Percentiles rank a stretch among this genome's conserved stretches.
Conservation (phyloP, 768 basidiomycete genomes). For the Psilocybe cubensis region DNA sequence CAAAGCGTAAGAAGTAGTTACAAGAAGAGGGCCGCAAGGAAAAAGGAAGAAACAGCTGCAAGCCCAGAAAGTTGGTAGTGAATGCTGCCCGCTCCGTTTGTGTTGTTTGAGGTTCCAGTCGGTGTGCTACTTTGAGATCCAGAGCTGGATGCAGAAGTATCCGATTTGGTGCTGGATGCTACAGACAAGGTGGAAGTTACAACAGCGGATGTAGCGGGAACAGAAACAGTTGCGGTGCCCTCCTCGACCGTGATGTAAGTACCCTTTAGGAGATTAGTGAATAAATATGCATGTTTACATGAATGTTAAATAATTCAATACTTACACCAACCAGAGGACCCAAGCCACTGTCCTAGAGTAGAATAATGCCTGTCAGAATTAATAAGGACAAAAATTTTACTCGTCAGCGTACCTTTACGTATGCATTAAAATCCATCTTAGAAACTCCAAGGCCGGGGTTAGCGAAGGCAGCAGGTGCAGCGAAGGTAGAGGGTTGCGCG, state of each 20-base stretch:
- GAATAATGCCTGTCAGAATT: background rate
- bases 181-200: constrained; percentile 57
- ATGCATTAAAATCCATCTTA: constrained; percentile 58
- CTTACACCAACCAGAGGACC: constrained; percentile 64
- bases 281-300: too few relatives aligned
- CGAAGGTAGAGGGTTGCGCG: constrained; percentile 64
- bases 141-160: background rate
- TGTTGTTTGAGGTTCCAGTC: background rate
- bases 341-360: constrained; percentile 50
- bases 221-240: constrained; percentile 56
- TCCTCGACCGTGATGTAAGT: constrained; percentile 78
- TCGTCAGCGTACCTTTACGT: constrained; percentile 52
- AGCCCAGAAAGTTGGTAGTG: background rate
- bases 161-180: background rate
- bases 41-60: background rate
- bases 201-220: constrained; percentile 67
- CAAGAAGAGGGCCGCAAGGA: background rate
- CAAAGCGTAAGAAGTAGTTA: background rate
- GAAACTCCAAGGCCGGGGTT: constrained; percentile 53
- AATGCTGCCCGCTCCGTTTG: background rate
- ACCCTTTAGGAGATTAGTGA: constrained; percentile 38
- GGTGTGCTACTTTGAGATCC: background rate
- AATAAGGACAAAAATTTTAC: background rate
- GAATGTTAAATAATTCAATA: background rate
- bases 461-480: constrained; percentile 60